phyloP scores from a whole-genome alignment of 495 filamentous ascomycete species.

The Daldinia decipiens region DNA sequence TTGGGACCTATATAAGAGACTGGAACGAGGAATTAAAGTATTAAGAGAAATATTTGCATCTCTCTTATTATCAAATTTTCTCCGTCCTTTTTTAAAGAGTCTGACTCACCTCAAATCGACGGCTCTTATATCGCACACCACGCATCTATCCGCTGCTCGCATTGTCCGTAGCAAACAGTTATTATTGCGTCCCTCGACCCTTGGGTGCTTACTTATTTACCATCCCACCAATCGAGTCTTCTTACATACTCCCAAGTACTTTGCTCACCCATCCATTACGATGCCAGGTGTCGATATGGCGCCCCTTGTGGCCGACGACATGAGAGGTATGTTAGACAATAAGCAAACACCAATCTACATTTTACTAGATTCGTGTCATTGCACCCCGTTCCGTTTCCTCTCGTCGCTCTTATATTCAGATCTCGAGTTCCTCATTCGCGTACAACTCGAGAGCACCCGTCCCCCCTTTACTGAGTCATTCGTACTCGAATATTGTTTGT shows the following conservation, averaged over 20 bases:
- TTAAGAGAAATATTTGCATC: constrained; percentile 1
- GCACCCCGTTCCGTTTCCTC: constrained; percentile 7
- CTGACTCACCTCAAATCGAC: constrained; percentile 37
- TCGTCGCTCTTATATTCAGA: constrained; percentile 6
- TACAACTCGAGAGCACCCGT: constrained; percentile 25
- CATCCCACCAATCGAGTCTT: constrained; percentile 4
- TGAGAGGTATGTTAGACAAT: constrained; percentile 54
- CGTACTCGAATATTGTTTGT: not conserved
- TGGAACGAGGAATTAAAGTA: not conserved
- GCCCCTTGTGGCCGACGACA: constrained; percentile 60
- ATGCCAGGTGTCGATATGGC: constrained; percentile 60
- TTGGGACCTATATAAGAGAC: not conserved
- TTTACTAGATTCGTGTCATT: constrained; percentile 3
- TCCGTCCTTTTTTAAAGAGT: constrained; percentile 6
- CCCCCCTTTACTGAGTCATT: constrained; percentile 12
- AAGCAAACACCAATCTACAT: constrained; percentile 5
- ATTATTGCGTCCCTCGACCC: not conserved
- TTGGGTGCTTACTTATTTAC: constrained; percentile 2
- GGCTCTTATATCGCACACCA: constrained; percentile 19
- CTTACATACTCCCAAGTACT: constrained; percentile 1
- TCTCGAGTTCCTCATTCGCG: constrained; percentile 17
- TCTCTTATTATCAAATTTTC: constrained; percentile 22
- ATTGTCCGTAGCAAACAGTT: constrained; percentile 33
- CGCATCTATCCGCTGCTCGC: constrained; percentile 40
- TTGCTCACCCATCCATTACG: constrained; percentile 28